Percentiles rank a stretch among this genome's conserved stretches.
Conservation (phyloP, 768 basidiomycete species). For the Glaciozyma martinii region DNA sequence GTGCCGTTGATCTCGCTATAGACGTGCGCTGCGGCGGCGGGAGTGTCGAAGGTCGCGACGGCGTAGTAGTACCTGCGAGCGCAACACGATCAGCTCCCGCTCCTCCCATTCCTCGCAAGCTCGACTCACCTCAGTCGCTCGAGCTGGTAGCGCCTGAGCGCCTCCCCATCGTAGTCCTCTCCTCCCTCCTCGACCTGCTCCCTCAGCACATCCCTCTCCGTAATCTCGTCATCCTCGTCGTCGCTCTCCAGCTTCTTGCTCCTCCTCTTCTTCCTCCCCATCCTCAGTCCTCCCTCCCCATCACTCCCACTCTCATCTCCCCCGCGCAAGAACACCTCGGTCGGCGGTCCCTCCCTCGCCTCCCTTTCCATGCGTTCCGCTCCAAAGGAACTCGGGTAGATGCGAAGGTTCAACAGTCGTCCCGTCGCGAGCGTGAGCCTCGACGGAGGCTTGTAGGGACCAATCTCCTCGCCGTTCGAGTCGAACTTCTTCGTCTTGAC, state of each 20-base stretch:
- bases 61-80: constrained; percentile 82
- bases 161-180: constrained; percentile 72
- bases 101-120: background rate
- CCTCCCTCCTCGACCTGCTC: constrained; percentile 44
- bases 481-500: constrained; percentile 30
- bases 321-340: constrained; percentile 57
- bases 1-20: constrained; percentile 83
- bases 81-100: background rate
- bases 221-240: constrained; percentile 35
- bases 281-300: constrained; percentile 20
- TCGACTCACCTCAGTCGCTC: constrained; percentile 66
- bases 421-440: constrained; percentile 49
- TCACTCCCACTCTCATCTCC: constrained; percentile 17
- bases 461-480: constrained; percentile 12
- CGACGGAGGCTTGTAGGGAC: constrained; percentile 21
- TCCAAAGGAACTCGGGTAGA: constrained; percentile 92
- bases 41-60: constrained; percentile 74
- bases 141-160: constrained; percentile 80
- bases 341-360: constrained; percentile 81
- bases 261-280: constrained; percentile 11
- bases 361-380: constrained; percentile 75
- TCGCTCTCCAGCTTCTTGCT: background rate
- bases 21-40: constrained; percentile 66
- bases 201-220: constrained; percentile 34
- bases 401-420: constrained; percentile 61